These are phyloP conservation scores for Bassia scoparia DNA, from an alignment of 148 eudicot genomes.

Conservation along the genomic window DNA sequence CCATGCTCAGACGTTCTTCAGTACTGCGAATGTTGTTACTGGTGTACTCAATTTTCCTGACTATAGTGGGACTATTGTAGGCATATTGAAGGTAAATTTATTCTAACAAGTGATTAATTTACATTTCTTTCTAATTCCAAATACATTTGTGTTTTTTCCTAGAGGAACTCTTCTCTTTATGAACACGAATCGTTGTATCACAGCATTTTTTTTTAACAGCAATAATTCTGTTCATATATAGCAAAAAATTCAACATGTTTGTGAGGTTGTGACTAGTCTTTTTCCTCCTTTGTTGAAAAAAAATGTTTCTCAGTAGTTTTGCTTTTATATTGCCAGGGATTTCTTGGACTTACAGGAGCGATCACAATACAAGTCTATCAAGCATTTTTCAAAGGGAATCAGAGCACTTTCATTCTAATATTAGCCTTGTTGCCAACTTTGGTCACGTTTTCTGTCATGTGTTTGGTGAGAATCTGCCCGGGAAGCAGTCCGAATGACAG, in stretches of 20 bases:
- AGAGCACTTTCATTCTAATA: conserved; percentile 60
- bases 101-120: conserved; percentile 61
- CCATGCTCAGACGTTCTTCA: conserved; percentile 89
- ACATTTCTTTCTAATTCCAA: conserved; percentile 45
- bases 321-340: conserved; percentile 49
- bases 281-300: too few species aligned
- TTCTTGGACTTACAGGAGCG: conserved; percentile 85
- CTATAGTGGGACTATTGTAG: conserved; percentile 75
- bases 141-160: conserved; percentile 45
- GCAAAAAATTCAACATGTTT: too few species aligned
- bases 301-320: background rate
- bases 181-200: too few species aligned
- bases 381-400: conserved; percentile 47
- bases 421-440: conserved; percentile 60
- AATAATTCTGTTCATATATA: too few species aligned
- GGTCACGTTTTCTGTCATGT: conserved; percentile 54
- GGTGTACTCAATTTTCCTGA: conserved; percentile 72
- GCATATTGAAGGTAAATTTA: conserved; percentile 80
- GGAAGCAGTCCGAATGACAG: conserved; percentile 37
- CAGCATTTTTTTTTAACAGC: too few species aligned
- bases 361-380: conserved; percentile 63
- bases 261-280: conserved; percentile 22
- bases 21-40: conserved; percentile 83
- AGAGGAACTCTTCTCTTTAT: conserved; percentile 25
- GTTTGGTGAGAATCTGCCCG: conserved; percentile 38